Conservation (phyloP, 768 basidiomycete species). For the Boletus subparvulus region DNA sequence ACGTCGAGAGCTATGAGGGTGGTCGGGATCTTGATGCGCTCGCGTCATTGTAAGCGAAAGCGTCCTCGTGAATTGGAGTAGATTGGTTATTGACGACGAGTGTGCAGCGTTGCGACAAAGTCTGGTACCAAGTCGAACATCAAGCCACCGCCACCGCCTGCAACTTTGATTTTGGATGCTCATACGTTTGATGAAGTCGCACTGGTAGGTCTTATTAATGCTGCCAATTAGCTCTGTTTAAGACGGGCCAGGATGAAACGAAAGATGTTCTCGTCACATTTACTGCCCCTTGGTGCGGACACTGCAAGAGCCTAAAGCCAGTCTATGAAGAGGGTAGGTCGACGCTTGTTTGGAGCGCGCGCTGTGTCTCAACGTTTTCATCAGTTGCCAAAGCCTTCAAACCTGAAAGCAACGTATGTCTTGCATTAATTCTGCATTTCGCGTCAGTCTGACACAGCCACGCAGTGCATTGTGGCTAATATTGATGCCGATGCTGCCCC, state of each 20-base stretch:
- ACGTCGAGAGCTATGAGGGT: constrained; percentile 65
- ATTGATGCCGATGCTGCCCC: constrained; percentile 83
- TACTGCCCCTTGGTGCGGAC: constrained; percentile 89
- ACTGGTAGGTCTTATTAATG: constrained; percentile 42
- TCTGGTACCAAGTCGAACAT: constrained; percentile 85
- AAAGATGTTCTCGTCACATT: constrained; percentile 88
- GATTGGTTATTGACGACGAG: background rate
- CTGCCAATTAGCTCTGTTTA: background rate
- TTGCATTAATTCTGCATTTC: background rate
- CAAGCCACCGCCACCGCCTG: constrained; percentile 78
- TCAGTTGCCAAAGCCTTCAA: constrained; percentile 77
- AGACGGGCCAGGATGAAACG: constrained; percentile 46
- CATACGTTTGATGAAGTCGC: constrained; percentile 77
- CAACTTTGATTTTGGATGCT: constrained; percentile 62
- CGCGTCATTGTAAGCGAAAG: constrained; percentile 60
- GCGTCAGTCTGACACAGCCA: constrained; percentile 6
- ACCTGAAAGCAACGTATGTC: constrained; percentile 66
- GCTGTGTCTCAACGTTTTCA: background rate
- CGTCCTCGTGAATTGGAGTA: background rate
- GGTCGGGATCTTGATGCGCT: constrained; percentile 82
- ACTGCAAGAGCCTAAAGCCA: constrained; percentile 92
- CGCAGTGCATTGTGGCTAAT: constrained; percentile 85
- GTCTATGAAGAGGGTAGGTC: constrained; percentile 70
- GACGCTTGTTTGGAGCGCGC: background rate
- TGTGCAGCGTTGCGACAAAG: constrained; percentile 64